Percentiles rank a stretch among this genome's conserved stretches.
Conservation (phyloP, 2,329 filamentous ascomycete species). For the Diatrype stigma region DNA sequence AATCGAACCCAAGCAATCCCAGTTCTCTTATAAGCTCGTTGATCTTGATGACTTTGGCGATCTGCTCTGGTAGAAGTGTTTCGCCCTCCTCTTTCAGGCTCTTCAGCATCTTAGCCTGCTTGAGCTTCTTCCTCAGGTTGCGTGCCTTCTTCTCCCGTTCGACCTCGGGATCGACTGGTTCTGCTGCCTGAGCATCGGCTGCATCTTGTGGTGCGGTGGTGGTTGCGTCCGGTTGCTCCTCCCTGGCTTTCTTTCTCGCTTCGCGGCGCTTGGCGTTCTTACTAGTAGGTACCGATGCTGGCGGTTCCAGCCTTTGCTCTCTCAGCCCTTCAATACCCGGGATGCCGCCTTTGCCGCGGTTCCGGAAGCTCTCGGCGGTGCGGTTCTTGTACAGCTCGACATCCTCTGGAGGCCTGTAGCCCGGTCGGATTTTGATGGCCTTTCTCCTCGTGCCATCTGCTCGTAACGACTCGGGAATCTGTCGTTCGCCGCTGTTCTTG, state of each 20-base stretch:
- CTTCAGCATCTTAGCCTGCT: conserved; percentile 85
- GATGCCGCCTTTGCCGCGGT: conserved; percentile 64
- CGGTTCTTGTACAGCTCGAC: conserved; percentile 95
- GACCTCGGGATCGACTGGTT: conserved; percentile 58
- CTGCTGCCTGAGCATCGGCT: conserved; percentile 32
- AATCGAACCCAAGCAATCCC: conserved; percentile 77
- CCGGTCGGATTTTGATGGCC: conserved; percentile 89
- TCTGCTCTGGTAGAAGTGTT: conserved; percentile 82
- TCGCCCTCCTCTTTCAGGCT: conserved; percentile 88
- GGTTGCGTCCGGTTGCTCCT: conserved; percentile 60
- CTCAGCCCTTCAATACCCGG: conserved; percentile 67
- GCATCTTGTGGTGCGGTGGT: conserved; percentile 31
- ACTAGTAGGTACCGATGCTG: conserved; percentile 53
- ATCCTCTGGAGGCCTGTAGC: conserved; percentile 91
- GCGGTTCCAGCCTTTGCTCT: conserved; percentile 40
- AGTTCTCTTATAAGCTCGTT: conserved; percentile 88
- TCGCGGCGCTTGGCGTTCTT: conserved; percentile 81
- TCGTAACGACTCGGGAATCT: conserved; percentile 83
- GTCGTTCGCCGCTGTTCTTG: conserved; percentile 70
- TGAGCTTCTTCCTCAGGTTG: conserved; percentile 88
- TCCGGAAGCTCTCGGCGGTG: conserved; percentile 80
- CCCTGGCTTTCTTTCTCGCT: conserved; percentile 52
- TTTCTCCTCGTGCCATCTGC: conserved; percentile 88
- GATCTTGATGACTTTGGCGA: conserved; percentile 97
- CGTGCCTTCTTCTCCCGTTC: conserved; percentile 92